phyloP scores from a whole-genome alignment of 495 filamentous ascomycete species.

The Bacidia rubella region DNA sequence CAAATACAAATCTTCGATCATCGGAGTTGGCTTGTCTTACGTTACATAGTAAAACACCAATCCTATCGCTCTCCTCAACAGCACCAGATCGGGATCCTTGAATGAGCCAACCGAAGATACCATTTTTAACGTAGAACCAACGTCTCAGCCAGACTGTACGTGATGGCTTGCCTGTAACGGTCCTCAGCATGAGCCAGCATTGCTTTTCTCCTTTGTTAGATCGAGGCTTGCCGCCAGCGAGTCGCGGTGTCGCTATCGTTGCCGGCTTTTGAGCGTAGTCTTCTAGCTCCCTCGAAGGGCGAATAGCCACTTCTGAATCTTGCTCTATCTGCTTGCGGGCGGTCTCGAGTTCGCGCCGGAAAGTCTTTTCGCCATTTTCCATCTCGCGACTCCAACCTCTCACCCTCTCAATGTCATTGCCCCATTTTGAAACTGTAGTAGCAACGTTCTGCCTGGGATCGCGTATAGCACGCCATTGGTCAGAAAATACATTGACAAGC shows the following conservation, averaged over 20 bases:
- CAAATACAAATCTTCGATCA: conserved; percentile 91
- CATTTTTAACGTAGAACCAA: conserved; percentile 91
- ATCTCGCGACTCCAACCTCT: conserved; percentile 86
- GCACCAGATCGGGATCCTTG: conserved; percentile 72
- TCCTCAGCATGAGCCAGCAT: conserved; percentile 81
- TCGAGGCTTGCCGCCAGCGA: conserved; percentile 22
- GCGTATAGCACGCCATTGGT: conserved; percentile 77
- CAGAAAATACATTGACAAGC: conserved; percentile 69
- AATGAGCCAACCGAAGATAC: conserved; percentile 92
- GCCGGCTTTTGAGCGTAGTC: conserved; percentile 89
- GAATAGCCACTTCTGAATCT: conserved; percentile 47
- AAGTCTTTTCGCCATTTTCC: conserved; percentile 66
- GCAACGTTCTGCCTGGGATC: conserved; percentile 45
- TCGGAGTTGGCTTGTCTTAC: conserved; percentile 83
- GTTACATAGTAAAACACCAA: conserved; percentile 86
- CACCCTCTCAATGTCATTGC: conserved; percentile 74
- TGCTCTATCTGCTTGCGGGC: conserved; percentile 79
- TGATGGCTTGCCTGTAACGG: conserved; percentile 73
- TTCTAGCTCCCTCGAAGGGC: conserved; percentile 82
- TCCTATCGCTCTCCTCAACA: conserved; percentile 90
- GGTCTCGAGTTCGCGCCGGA: conserved; percentile 61
- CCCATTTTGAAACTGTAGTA: conserved; percentile 45
- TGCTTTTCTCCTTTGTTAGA: conserved; percentile 57
- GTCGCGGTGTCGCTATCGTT: conserved; percentile 44
- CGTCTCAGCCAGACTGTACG: conserved; percentile 74